phyloP scores from a whole-genome alignment of 1,284 basidiomycete genomes.

The Ustilago hordei region DNA sequence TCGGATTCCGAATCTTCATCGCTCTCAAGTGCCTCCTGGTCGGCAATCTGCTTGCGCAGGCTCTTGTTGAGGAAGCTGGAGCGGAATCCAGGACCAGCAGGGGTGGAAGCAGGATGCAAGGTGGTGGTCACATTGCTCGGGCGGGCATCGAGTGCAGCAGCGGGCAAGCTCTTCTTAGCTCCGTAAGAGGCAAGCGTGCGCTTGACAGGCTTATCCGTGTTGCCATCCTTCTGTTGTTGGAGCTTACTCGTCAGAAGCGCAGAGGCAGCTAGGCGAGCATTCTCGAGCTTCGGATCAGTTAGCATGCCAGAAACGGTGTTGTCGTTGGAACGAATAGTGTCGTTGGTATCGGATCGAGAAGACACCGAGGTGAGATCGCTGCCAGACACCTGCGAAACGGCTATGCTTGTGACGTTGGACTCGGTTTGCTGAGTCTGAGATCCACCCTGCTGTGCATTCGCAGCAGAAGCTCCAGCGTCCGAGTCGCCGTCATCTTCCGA shows the following conservation, averaged over 20 bases:
- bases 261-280: constrained; percentile 36
- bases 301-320: constrained; percentile 32
- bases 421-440: constrained; percentile 6
- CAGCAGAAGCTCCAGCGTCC: constrained; percentile 9
- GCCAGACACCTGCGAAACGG: constrained; percentile 22
- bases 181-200: constrained; percentile 49
- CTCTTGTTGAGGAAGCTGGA: constrained; percentile 67
- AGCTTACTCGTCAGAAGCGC: constrained; percentile 28
- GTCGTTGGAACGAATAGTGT: constrained; percentile 35
- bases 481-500: constrained; percentile 22
- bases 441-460: not conserved
- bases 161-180: constrained; percentile 52
- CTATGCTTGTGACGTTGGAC: constrained; percentile 25
- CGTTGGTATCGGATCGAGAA: constrained; percentile 27
- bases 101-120: constrained; percentile 45
- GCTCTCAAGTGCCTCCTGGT: constrained; percentile 41
- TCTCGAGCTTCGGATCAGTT: constrained; percentile 37
- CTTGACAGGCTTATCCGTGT: constrained; percentile 42
- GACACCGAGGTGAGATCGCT: constrained; percentile 25
- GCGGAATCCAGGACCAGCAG: constrained; percentile 48
- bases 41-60: constrained; percentile 58
- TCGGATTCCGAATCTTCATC: constrained; percentile 38
- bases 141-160: constrained; percentile 26
- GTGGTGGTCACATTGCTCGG: constrained; percentile 33
- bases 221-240: constrained; percentile 36